Evolutionary conservation across 2,329 filamentous ascomycete species (phyloP), one percentile per base, ranked within the genome.

Genomic region (Hymenoscyphus albidus): DNA sequence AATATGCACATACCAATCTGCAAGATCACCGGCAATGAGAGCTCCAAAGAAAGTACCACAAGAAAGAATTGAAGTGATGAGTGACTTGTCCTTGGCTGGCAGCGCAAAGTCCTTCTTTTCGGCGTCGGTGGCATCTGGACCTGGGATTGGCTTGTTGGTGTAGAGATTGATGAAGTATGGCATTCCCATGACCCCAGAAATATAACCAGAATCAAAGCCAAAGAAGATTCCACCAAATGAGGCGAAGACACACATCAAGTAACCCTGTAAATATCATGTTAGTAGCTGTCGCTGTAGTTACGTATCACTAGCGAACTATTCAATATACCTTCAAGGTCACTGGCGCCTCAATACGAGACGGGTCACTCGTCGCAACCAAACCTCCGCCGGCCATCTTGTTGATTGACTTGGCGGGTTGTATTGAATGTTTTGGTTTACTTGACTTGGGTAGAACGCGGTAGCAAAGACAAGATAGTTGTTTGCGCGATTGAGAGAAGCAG

Each of bases 41-140:
- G 91, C 88, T 75, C 91, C 91, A 67, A 93, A 90, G 83, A 94
- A 94, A 70, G 91, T 93, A 77, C 90, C 89, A 74, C 69, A 85
- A 42, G 91, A 93, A 63, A 94, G 85, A 71, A 94, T 72, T 12
- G 71, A 72, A 54, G 70, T 70, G 48, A 73, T 72, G 16, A 73
- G 64, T n/a, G 71, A 72, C 58, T 71, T 70, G 59, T 80, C 78
- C 64, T 74, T 78, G 10, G 81, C 78, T 3, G 80, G 77, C 27
- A 85, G 63, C 70, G 64, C 61, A 63, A 73, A 74, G n/a, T 70
- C 66, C 14, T 63, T 62, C 12, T 51, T 67, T 9, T 62, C 67
- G 1, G 61, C 70, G 0, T 39, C 2, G 9, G 65, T 62, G 5
- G 70, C 67, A 48, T 64, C 64, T 12, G 67, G 5, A 58, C 54